Base-by-base conservation (phyloP, 2,329 filamentous ascomycete genomes). In the Pezizomycotina sp. region DNA sequence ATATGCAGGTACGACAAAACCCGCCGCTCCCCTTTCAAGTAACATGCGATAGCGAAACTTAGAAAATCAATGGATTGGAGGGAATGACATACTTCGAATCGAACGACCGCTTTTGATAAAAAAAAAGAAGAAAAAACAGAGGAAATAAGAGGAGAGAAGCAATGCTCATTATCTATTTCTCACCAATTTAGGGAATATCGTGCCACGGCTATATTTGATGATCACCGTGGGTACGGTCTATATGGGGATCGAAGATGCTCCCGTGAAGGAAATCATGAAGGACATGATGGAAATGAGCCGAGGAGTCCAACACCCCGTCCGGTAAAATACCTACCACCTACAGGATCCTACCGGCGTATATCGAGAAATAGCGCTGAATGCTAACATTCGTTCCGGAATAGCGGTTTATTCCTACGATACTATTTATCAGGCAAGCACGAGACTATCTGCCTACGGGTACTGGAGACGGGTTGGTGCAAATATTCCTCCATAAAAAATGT, bases 271-370 rank as follows among this genome's bases (percentile, higher is more conserved):
- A 64, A 82, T 98, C 46, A 98, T 98, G 89, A 98, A 98, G 62
- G 89, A 98, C 59, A 98, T 98, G 89, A 98, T 98, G 89, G 89
- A 98, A 60, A 98, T 98, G 89, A 95, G 83, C 60, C 72, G 89
- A 46, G 89, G 89, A 38, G 84, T 98, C 14, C 89, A 98, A 55
- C 89, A 98, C 59, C 89, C 89, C 10, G 84, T 93, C 46, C 80
- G 89, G 50, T 52, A 46, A 16, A 27, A n/a, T 16, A 13, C 8
- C 7, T 23, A 30, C 15, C 29, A 14, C n/a, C n/a, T n/a, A n/a
- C n/a, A n/a, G n/a, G n/a, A n/a, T n/a, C n/a, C n/a, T n/a, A n/a
- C n/a, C n/a, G n/a, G n/a, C n/a, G n/a, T n/a, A n/a, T n/a, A n/a
- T n/a, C n/a, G n/a, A n/a, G n/a, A n/a, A n/a, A n/a, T n/a, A n/a